Evolutionary conservation across 2,329 filamentous ascomycete genomes (phyloP).

Genomic region (Pseudogymnoascus sp.): DNA sequence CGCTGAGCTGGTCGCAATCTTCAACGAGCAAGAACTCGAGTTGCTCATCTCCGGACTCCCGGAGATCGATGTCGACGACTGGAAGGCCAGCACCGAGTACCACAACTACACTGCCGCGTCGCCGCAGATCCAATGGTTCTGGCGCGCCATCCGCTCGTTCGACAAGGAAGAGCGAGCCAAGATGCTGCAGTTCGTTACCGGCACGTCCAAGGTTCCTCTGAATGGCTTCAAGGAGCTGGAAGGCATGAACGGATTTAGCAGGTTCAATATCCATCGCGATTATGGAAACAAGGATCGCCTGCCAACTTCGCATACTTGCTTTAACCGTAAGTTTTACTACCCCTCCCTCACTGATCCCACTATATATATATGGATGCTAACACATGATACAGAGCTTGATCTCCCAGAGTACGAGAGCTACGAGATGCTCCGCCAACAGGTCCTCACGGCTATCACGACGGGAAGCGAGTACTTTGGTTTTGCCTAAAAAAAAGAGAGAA

Average conservation of each 20-base stretch:
- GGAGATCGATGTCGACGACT: slow-evolving; percentile 96
- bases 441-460: slow-evolving; percentile 95
- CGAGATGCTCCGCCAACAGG: slow-evolving; percentile 75
- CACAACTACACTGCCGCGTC: slow-evolving; percentile 95
- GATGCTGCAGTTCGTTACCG: slow-evolving; percentile 93
- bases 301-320: slow-evolving; percentile 95
- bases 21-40: slow-evolving; percentile 97
- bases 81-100: slow-evolving; percentile 98
- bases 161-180: slow-evolving; percentile 99
- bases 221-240: slow-evolving; percentile 99
- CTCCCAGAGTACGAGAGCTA: slow-evolving; percentile 97
- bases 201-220: slow-evolving; percentile 94
- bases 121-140: slow-evolving; percentile 99
- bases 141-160: slow-evolving; percentile 92
- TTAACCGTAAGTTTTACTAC: slow-evolving; percentile 73
- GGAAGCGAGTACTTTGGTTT: slow-evolving; percentile 98
- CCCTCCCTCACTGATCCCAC: slow-evolving; percentile 9
- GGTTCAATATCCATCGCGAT: slow-evolving; percentile 98
- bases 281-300: slow-evolving; percentile 94
- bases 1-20: slow-evolving; percentile 87
- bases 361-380: slow-evolving; percentile 17
- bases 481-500: slow-evolving; percentile 52
- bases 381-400: slow-evolving; percentile 67
- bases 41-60: slow-evolving; percentile 92
- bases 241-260: slow-evolving; percentile 96